Conservation (phyloP, 2,329 filamentous ascomycete species). For the Lasiodiplodia hormozganensis region DNA sequence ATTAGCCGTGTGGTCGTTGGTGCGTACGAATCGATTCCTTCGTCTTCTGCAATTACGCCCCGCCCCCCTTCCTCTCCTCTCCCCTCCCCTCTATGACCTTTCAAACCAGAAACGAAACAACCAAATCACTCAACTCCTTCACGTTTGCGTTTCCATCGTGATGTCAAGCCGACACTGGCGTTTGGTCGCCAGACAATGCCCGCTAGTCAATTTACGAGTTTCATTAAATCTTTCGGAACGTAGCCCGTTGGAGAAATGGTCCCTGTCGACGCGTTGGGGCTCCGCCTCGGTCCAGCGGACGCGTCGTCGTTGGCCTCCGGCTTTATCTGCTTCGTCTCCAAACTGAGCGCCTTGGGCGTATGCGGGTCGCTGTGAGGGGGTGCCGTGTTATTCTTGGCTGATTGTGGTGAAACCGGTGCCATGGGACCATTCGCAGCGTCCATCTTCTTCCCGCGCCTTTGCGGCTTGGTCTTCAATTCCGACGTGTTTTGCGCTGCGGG, state of each 20-base stretch:
- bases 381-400: constrained; percentile 43
- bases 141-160: constrained; percentile 23
- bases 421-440: constrained; percentile 35
- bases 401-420: constrained; percentile 39
- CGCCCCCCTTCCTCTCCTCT: not conserved
- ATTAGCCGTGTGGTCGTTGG: constrained; percentile 11
- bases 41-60: constrained; percentile 4
- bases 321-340: constrained; percentile 15
- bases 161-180: not conserved
- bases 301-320: not conserved
- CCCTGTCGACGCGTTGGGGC: constrained; percentile 1
- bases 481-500: constrained; percentile 28
- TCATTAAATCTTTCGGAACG: constrained; percentile 13
- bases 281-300: not conserved
- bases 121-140: constrained; percentile 19
- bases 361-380: constrained; percentile 29
- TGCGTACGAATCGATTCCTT: constrained; percentile 8
- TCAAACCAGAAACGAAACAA: constrained; percentile 6
- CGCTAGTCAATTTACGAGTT: constrained; percentile 11
- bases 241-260: constrained; percentile 19
- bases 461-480: constrained; percentile 8
- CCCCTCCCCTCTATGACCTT: constrained; percentile 7
- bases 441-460: constrained; percentile 12
- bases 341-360: not conserved
- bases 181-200: not conserved